Percentiles rank a stretch among this genome's conserved stretches.
phyloP scores from a whole-genome alignment of 2,329 filamentous ascomycete genomes.

The Pseudocercospora eumusae region DNA sequence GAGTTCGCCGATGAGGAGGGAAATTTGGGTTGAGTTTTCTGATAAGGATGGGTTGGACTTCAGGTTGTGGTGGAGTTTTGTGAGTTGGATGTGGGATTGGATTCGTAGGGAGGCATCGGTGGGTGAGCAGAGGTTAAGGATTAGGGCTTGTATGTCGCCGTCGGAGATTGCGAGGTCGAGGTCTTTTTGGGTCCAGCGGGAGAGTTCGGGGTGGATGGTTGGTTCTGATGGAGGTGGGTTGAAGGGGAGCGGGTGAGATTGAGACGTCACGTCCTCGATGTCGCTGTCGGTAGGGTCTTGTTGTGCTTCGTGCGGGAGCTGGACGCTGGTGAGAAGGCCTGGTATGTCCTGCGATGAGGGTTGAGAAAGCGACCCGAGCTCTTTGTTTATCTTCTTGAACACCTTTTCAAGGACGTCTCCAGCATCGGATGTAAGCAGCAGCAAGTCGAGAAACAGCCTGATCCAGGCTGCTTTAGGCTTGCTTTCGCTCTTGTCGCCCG shows the following conservation, averaged over 20 bases:
- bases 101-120: slow-evolving; percentile 72
- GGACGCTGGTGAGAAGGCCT: not conserved
- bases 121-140: slow-evolving; percentile 73
- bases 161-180: slow-evolving; percentile 78
- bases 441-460: slow-evolving; percentile 25
- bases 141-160: slow-evolving; percentile 67
- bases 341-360: not conserved
- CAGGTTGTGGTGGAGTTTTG: slow-evolving; percentile 60
- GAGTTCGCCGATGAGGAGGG: slow-evolving; percentile 77
- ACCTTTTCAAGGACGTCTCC: slow-evolving; percentile 14
- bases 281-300: not conserved
- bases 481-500: not conserved
- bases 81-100: slow-evolving; percentile 71
- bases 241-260: slow-evolving; percentile 28
- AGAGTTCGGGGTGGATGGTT: slow-evolving; percentile 50
- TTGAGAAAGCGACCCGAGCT: not conserved
- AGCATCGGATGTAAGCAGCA: slow-evolving; percentile 19
- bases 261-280: not conserved
- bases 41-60: slow-evolving; percentile 63
- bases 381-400: slow-evolving; percentile 13
- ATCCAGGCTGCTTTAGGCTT: slow-evolving; percentile 28
- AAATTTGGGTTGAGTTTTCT: slow-evolving; percentile 74
- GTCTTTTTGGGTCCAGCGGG: slow-evolving; percentile 72
- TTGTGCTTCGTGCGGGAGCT: not conserved
- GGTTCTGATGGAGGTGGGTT: slow-evolving; percentile 45